Evolutionary conservation across 495 filamentous ascomycete genomes (phyloP).

Genomic region (Hypoxylon lenormandii): DNA sequence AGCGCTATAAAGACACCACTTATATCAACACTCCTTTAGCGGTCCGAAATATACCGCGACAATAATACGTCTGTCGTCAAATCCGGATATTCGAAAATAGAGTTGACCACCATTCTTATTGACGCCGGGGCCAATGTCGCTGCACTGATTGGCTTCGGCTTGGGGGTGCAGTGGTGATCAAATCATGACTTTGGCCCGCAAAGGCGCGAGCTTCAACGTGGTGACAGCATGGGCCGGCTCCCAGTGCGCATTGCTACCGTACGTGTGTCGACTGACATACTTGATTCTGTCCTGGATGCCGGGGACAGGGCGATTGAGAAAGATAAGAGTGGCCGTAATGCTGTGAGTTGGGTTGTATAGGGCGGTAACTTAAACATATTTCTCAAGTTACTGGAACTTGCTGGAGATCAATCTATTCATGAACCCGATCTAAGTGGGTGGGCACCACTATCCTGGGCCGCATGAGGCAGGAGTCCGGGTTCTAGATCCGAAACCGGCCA

Average conservation of each 20-base stretch:
- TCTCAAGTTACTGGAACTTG: conserved; percentile 11
- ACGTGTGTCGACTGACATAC: conserved; percentile 4
- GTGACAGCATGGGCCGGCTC: conserved; percentile 26
- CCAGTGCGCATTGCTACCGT: conserved; percentile 33
- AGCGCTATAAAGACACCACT: too few relatives aligned
- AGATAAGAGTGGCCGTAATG: conserved; percentile 26
- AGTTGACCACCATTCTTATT: conserved; percentile 29
- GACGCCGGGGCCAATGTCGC: conserved; percentile 27
- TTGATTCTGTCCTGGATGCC: conserved; percentile 24
- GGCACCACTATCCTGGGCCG: conserved; percentile 41
- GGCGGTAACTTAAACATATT: conserved; percentile 10
- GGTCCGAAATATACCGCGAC: too few relatives aligned
- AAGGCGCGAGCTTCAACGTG: conserved; percentile 15
- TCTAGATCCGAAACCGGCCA: not conserved
- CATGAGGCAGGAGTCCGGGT: not conserved
- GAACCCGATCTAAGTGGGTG: conserved; percentile 40
- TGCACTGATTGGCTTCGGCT: conserved; percentile 16
- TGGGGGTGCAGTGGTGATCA: not conserved
- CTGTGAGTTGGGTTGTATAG: conserved; percentile 31
- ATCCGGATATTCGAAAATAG: not conserved
- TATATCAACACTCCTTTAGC: too few relatives aligned
- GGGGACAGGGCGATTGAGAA: conserved; percentile 5
- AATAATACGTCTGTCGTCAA: too few relatives aligned
- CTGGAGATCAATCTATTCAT: conserved; percentile 7
- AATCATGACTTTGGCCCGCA: conserved; percentile 23